Evolutionary conservation across 768 basidiomycete genomes (phyloP).

Genomic region (Suillus luteus): DNA sequence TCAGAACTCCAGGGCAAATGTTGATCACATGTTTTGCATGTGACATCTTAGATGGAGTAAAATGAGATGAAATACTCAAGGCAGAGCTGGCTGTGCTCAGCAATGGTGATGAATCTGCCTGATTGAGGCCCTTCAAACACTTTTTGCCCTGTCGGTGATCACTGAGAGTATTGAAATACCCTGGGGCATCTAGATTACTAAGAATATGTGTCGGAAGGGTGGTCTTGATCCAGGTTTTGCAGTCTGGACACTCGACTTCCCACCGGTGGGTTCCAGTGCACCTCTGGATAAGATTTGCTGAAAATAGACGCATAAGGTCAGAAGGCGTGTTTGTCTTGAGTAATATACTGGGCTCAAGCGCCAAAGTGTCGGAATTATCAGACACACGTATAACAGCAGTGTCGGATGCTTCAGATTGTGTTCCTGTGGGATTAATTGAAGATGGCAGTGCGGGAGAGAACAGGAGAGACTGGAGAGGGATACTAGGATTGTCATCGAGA

Average conservation of each 20-base stretch:
- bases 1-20: background rate
- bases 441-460: no score
- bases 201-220: background rate
- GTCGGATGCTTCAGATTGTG: no score
- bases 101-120: background rate
- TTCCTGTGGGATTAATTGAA: no score
- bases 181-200: background rate
- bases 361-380: no score
- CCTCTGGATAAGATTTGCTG: background rate
- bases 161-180: background rate
- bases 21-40: background rate
- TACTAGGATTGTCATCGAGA: no score
- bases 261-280: background rate
- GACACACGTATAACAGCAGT: no score
- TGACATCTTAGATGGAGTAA: background rate
- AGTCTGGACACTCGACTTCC: background rate
- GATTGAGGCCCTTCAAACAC: background rate
- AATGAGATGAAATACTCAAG: background rate
- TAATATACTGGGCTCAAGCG: background rate
- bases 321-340: background rate
- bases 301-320: background rate
- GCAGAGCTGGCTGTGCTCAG: background rate
- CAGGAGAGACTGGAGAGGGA: no score
- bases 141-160: background rate
- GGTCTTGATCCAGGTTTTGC: background rate